Evolutionary conservation across 1,139 yeast genomes (phyloP).

Genomic region (Candida frijolesensis): DNA sequence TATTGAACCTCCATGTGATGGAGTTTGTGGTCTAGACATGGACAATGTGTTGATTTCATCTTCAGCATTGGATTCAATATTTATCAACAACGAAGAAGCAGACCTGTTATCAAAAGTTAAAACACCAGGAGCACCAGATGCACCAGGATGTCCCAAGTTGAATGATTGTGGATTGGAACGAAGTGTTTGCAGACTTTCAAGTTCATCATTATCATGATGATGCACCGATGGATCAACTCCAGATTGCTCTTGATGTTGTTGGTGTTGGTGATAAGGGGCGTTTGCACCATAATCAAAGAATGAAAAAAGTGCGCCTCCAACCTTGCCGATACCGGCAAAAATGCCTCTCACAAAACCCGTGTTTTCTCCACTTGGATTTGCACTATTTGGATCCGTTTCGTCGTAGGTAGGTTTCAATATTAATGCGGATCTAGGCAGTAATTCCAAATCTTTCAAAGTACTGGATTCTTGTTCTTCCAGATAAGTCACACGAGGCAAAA

Average conservation of each 20-base stretch:
- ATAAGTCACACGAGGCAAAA: constrained; percentile 37
- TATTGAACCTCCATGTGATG: background rate
- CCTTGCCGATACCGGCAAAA: constrained; percentile 15
- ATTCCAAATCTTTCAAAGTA: constrained; percentile 48
- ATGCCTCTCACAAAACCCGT: constrained; percentile 20
- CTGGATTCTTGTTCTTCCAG: constrained; percentile 55
- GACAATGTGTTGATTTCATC: background rate
- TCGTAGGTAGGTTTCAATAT: constrained; percentile 58
- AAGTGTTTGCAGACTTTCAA: background rate
- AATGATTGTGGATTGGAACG: background rate
- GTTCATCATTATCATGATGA: constrained; percentile 1
- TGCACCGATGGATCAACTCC: background rate
- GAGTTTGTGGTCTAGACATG: constrained; percentile 3
- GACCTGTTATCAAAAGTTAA: constrained; percentile 22
- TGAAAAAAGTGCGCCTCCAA: constrained; percentile 39
- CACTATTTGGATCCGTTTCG: constrained; percentile 23
- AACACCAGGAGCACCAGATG: constrained; percentile 19
- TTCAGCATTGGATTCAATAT: constrained; percentile 16
- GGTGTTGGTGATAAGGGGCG: constrained; percentile 5
- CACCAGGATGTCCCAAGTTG: constrained; percentile 9
- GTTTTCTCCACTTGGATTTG: constrained; percentile 14
- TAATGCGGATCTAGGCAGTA: constrained; percentile 68
- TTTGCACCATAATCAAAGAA: constrained; percentile 48
- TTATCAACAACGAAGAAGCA: constrained; percentile 22
- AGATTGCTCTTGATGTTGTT: background rate